phyloP scores from a whole-genome alignment of 1,139 yeast species.

The Barnettozyma hawaiiensis region DNA sequence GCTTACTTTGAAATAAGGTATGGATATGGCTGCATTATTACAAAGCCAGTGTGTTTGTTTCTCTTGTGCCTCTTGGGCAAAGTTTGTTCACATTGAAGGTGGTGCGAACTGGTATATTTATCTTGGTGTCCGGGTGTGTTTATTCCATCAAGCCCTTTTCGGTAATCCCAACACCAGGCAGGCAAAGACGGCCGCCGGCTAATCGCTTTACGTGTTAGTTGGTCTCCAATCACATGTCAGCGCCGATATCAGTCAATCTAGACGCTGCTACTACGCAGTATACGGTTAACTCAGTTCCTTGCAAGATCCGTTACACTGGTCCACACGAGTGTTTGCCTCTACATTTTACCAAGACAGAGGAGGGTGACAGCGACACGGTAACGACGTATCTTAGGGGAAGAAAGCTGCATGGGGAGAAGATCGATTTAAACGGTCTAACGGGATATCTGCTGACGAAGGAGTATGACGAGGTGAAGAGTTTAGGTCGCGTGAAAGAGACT shows the following conservation, averaged over 20 bases:
- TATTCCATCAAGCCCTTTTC: too few species aligned
- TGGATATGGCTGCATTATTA: slow-evolving; percentile 8
- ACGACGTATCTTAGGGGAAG: slow-evolving; percentile 24
- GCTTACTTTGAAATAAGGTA: slow-evolving; percentile 23
- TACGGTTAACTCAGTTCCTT: slow-evolving; percentile 15
- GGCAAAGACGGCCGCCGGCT: too few species aligned
- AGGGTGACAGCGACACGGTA: slow-evolving; percentile 4
- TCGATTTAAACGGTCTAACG: slow-evolving; percentile 7
- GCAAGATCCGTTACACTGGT: slow-evolving; percentile 17
- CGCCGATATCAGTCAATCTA: neutral
- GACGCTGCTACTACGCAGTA: slow-evolving; percentile 1
- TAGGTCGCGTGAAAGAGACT: slow-evolving; percentile 14
- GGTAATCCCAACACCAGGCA: too few species aligned
- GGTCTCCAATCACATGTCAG: too few species aligned
- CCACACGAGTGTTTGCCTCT: slow-evolving; percentile 11
- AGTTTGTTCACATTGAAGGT: too few species aligned
- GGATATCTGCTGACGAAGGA: slow-evolving; percentile 16
- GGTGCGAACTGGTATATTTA: too few species aligned
- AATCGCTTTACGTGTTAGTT: too few species aligned
- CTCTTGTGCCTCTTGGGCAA: too few species aligned
- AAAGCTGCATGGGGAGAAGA: slow-evolving; percentile 19
- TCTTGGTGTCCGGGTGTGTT: neutral
- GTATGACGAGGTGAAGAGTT: slow-evolving; percentile 18
- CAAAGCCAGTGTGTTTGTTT: too few species aligned
- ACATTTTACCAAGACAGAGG: slow-evolving; percentile 13